A percentile compares a stretch with the other conserved stretches of the same genome.
phyloP scores from a whole-genome alignment of 495 filamentous ascomycete genomes.

The Letharia lupina region DNA sequence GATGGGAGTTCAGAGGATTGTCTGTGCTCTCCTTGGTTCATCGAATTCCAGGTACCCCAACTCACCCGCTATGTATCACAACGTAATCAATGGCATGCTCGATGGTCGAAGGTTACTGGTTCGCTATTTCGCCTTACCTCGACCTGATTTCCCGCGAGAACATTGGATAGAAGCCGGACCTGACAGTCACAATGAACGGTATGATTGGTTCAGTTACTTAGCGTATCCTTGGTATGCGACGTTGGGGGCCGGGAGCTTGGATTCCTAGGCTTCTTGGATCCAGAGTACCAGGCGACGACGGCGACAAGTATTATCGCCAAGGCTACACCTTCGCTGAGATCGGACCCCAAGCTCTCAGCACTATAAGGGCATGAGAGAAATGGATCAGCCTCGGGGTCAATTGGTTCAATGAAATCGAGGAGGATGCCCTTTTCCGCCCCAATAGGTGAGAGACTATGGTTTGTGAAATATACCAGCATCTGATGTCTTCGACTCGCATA shows the following conservation, averaged over 20 bases:
- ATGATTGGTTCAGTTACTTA: constrained; percentile 37
- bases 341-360: constrained; percentile 48
- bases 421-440: constrained; percentile 43
- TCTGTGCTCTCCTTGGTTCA: neutral
- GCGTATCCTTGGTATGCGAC: constrained; percentile 48
- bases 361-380: constrained; percentile 42
- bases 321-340: constrained; percentile 50
- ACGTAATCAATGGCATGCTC: constrained; percentile 37
- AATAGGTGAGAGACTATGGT: neutral
- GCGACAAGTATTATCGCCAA: constrained; percentile 45
- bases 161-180: neutral
- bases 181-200: constrained; percentile 31
- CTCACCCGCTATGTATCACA: constrained; percentile 31
- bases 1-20: constrained; percentile 38
- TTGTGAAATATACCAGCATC: too few relatives aligned
- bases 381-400: constrained; percentile 33
- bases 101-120: constrained; percentile 41
- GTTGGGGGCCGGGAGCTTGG: constrained; percentile 51
- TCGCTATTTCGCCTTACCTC: constrained; percentile 47
- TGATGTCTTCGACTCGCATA: too few relatives aligned
- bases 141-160: constrained; percentile 23
- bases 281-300: constrained; percentile 51
- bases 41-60: constrained; percentile 35
- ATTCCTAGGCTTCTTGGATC: constrained; percentile 44
- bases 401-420: constrained; percentile 35